Conservation (phyloP, 495 filamentous ascomycete genomes). For the Amorphotheca resinae region DNA sequence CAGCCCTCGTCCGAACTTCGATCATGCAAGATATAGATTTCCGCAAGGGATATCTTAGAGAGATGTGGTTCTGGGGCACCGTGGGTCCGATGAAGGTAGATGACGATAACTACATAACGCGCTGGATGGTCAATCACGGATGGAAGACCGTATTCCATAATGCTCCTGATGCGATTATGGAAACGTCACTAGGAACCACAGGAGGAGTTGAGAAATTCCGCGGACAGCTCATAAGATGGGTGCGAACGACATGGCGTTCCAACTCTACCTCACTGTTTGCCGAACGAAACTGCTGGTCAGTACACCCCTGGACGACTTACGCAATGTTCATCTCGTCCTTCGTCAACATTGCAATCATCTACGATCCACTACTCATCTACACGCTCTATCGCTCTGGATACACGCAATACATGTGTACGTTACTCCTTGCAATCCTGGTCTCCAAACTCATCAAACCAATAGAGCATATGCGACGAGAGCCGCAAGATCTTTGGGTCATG, state of each 20-base stretch:
- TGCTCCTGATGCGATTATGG: slow-evolving; percentile 40
- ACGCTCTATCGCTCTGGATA: slow-evolving; percentile 16
- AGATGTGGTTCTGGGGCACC: slow-evolving; percentile 37
- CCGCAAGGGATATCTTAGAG: slow-evolving; percentile 40
- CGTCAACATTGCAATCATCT: slow-evolving; percentile 44
- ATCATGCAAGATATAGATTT: slow-evolving; percentile 35
- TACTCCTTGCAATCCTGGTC: neutral
- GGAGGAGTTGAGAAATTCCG: slow-evolving; percentile 35
- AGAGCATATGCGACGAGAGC: neutral
- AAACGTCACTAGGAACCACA: slow-evolving; percentile 44
- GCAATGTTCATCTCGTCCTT: slow-evolving; percentile 47
- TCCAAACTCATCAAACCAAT: slow-evolving; percentile 1
- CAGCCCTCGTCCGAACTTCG: slow-evolving; percentile 33
- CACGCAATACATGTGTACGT: neutral
- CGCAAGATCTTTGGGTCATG: neutral
- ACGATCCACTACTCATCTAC: slow-evolving; percentile 36
- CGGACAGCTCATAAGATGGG: slow-evolving; percentile 47
- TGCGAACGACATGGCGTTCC: slow-evolving; percentile 52
- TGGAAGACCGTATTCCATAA: slow-evolving; percentile 54
- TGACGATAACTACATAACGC: slow-evolving; percentile 60
- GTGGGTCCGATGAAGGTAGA: slow-evolving; percentile 41
- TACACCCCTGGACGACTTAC: slow-evolving; percentile 49
- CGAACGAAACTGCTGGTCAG: slow-evolving; percentile 27
- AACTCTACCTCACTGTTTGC: slow-evolving; percentile 44
- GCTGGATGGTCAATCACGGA: slow-evolving; percentile 41